These are phyloP conservation scores for Atkinsonella texensis DNA, from an alignment of 2,329 filamentous ascomycete species.

Conservation along the genomic window DNA sequence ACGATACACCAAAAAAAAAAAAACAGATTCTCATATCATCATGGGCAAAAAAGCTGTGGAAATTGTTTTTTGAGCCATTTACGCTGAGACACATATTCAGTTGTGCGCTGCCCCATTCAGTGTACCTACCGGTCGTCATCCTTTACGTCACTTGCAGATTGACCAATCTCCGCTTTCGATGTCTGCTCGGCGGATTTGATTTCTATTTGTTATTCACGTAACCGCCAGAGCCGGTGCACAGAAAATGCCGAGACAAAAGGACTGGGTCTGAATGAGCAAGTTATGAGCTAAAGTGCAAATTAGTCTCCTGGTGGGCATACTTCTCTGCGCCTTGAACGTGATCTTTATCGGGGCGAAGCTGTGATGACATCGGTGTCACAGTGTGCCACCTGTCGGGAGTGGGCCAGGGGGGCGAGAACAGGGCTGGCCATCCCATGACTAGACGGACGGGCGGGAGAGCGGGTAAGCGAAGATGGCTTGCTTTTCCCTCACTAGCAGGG, in stretches of 20 bases:
- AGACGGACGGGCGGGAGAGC: slow-evolving; percentile 2
- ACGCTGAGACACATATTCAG: too few relatives aligned
- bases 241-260: neutral
- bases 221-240: neutral
- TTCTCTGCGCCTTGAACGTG: neutral
- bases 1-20: neutral
- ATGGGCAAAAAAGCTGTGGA: too few relatives aligned
- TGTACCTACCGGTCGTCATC: too few relatives aligned
- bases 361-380: neutral
- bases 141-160: too few relatives aligned
- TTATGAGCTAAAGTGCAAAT: too few relatives aligned
- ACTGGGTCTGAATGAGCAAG: neutral
- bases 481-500: slow-evolving; percentile 1
- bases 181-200: neutral
- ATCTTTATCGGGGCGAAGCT: neutral
- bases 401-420: neutral
- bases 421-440: neutral
- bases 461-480: slow-evolving; percentile 4
- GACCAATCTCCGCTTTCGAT: neutral
- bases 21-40: neutral
- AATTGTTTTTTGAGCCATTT: too few relatives aligned
- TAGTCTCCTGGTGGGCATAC: neutral
- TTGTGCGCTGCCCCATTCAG: too few relatives aligned
- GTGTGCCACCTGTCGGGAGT: neutral
- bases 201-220: neutral